Evolutionary conservation across 2,329 filamentous ascomycete species (phyloP).

Genomic region (Pseudocercospora fijiensis): DNA sequence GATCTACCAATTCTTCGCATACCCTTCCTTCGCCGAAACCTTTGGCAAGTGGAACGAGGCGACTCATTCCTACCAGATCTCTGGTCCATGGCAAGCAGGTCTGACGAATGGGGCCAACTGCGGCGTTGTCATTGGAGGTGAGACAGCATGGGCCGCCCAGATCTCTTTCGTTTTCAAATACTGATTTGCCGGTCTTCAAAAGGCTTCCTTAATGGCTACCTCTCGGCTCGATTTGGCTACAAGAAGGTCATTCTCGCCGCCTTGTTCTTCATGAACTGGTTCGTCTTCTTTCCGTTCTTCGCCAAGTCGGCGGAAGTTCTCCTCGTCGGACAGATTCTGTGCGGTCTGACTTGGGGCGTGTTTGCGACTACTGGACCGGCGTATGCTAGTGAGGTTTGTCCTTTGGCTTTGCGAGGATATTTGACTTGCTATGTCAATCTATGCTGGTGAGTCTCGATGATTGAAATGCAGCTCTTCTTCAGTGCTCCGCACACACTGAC

Average conservation of each 20-base stretch:
- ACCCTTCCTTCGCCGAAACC: conserved; percentile 50
- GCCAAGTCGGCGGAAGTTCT: conserved; percentile 28
- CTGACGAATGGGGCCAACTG: conserved; percentile 52
- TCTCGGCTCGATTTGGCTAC: conserved; percentile 39
- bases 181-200: not conserved
- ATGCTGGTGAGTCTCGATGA: conserved; percentile 38
- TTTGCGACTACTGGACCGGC: conserved; percentile 19
- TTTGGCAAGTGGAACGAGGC: conserved; percentile 47
- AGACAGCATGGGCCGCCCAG: not conserved
- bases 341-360: conserved; percentile 26
- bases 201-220: conserved; percentile 50
- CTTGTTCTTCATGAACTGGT: conserved; percentile 32
- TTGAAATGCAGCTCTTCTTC: not conserved
- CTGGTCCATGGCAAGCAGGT: conserved; percentile 39
- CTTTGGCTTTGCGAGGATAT: conserved; percentile 56
- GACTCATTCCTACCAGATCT: conserved; percentile 26
- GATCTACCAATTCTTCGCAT: conserved; percentile 15
- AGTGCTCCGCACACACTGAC: not conserved
- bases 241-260: conserved; percentile 18
- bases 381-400: conserved; percentile 22
- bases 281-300: conserved; percentile 41
- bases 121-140: conserved; percentile 54
- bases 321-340: conserved; percentile 38
- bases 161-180: too few species aligned
- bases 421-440: conserved; percentile 56